Base-by-base conservation (phyloP, 2,329 filamentous ascomycete species). In the Dactylellina parvicollis region DNA sequence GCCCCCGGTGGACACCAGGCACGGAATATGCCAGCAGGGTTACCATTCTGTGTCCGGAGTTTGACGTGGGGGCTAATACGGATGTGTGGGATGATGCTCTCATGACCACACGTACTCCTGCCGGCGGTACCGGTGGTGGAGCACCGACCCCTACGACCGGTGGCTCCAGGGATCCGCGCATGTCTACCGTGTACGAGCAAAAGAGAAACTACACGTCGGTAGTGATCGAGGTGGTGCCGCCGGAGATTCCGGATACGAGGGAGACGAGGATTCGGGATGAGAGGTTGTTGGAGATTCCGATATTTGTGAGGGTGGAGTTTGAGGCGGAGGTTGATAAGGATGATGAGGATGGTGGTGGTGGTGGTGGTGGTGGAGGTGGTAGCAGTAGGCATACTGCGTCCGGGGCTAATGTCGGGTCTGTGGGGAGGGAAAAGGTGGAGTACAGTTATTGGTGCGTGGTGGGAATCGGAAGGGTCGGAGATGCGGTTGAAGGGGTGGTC, bases 391-490 rank as follows among this genome's bases (percentile, higher is more conserved):
- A 59, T 78, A 16, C 36, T 52, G n/a, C 40, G 75, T 50, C 36
- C 75, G 74, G 46, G 7, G 55, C 46, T 10, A 50, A 52, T 79
- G 80, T 77, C 47, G 79, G 71, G 50, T 71, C 56, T 54, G 62
- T 75, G 24, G 85, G 81, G 79, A 89, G 85, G 80, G 91, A 94
- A 81, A 94, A 89, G 83, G 87, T 90, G 78, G 95, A 98, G 80
- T 82, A 98, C 81, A 92, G 92, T 62, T 98, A 96, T 81, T 99
- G 95, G 95, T 92, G 91, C 82, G 92, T 96, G 18, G 83, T 98
- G 34, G 94, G 94, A 2, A 86, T 96, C 67, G 95, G 95, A 8
- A 88, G 88, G 78, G 95, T 98, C 78, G 86, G 83, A 76, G 83
- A 84, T 79, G 81, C 61, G 28, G 71, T 75, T 2, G 64, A 70